A percentile compares a stretch with the other conserved stretches of the same genome.
Evolutionary conservation across 1,284 basidiomycete species (phyloP).

Genomic region (Agroathelia rolfsii): DNA sequence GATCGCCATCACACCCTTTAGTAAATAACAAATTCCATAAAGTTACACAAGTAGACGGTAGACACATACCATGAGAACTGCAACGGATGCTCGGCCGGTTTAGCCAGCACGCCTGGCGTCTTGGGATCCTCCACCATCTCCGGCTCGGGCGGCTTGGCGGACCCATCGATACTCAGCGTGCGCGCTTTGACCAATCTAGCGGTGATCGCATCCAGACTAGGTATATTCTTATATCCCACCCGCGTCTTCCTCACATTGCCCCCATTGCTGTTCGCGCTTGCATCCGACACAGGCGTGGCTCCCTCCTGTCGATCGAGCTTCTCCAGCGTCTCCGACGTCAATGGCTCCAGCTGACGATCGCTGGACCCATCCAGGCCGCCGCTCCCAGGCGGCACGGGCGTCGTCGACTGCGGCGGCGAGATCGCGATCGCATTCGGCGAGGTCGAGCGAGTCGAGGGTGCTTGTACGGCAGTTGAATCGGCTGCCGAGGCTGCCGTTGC

Average conservation of each 20-base stretch:
- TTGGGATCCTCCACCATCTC: slow-evolving; percentile 71
- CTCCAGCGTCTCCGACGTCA: slow-evolving; percentile 53
- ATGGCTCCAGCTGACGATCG: slow-evolving; percentile 32
- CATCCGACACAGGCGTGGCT: slow-evolving; percentile 19
- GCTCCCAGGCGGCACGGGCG: slow-evolving; percentile 29
- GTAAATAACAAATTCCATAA: slow-evolving; percentile 3
- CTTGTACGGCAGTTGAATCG: slow-evolving; percentile 56
- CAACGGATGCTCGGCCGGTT: slow-evolving; percentile 73
- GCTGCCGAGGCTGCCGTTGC: too few species aligned
- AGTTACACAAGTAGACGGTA: slow-evolving; percentile 5
- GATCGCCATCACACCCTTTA: too few species aligned
- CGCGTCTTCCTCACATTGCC: slow-evolving; percentile 36
- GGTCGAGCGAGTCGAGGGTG: slow-evolving; percentile 50
- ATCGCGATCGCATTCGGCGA: slow-evolving; percentile 35
- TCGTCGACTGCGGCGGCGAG: slow-evolving; percentile 38
- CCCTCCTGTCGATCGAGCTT: slow-evolving; percentile 50
- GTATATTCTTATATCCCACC: slow-evolving; percentile 78
- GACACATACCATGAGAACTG: slow-evolving; percentile 68
- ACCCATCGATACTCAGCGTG: slow-evolving; percentile 61
- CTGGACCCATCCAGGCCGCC: too few species aligned
- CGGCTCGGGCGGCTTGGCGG: slow-evolving; percentile 59
- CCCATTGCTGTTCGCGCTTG: slow-evolving; percentile 11
- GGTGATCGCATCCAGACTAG: slow-evolving; percentile 72
- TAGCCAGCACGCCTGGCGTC: slow-evolving; percentile 64
- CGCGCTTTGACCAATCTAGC: slow-evolving; percentile 60